Conservation (phyloP, 192 early-diverging fungal species). For the Coemansia sp. region DNA sequence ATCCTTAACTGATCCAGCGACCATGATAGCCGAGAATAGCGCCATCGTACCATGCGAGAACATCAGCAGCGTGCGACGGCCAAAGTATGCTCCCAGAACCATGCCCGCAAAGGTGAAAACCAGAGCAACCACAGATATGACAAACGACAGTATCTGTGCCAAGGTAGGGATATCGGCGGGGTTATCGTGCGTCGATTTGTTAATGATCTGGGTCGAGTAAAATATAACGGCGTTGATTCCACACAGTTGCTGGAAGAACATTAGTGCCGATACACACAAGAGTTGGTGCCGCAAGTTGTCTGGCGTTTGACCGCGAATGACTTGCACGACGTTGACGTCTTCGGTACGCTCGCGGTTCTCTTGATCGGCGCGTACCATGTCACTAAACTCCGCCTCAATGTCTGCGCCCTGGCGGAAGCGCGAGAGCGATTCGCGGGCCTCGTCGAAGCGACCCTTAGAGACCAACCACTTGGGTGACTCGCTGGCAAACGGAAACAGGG, state of each 20-base stretch:
- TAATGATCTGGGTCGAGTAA: slow-evolving; percentile 86
- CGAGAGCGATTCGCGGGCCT: slow-evolving; percentile 59
- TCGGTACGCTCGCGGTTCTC: slow-evolving; percentile 46
- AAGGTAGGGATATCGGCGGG: slow-evolving; percentile 56
- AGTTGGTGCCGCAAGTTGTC: slow-evolving; percentile 65
- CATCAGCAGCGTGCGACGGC: slow-evolving; percentile 72
- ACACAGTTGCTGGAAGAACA: slow-evolving; percentile 79
- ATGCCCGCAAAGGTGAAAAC: slow-evolving; percentile 51
- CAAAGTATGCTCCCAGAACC: slow-evolving; percentile 68
- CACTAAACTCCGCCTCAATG: slow-evolving; percentile 65
- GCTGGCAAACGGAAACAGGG: slow-evolving; percentile 68
- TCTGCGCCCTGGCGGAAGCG: slow-evolving; percentile 59
- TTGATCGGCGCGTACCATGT: slow-evolving; percentile 59
- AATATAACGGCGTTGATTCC: slow-evolving; percentile 87
- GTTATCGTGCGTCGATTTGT: slow-evolving; percentile 49
- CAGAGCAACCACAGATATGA: slow-evolving; percentile 53
- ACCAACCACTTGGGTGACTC: slow-evolving; percentile 78
- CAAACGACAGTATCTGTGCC: slow-evolving; percentile 54
- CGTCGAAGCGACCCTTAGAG: slow-evolving; percentile 63
- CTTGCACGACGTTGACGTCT: slow-evolving; percentile 54
- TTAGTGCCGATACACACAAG: slow-evolving; percentile 64
- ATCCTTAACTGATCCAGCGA: slow-evolving; percentile 62
- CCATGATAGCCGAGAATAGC: slow-evolving; percentile 62
- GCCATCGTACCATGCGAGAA: slow-evolving; percentile 66
- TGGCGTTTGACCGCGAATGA: slow-evolving; percentile 58